Conservation (phyloP, 805 yeast species). For the Starmerella bombicola region DNA sequence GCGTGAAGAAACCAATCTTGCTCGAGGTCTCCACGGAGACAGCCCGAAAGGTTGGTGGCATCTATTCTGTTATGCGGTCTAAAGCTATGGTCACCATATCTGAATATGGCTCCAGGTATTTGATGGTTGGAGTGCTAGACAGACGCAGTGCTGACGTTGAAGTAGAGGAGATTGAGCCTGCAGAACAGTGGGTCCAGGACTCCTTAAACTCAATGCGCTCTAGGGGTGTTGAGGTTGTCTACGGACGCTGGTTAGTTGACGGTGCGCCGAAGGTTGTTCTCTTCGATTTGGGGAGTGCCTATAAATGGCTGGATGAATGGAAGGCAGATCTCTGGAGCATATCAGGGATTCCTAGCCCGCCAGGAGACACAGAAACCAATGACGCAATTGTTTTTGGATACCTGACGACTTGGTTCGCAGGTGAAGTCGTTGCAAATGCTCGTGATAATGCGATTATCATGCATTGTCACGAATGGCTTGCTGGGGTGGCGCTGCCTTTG, state of each 20-base stretch:
- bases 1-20: conserved; percentile 71
- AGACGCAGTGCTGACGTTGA: conserved; percentile 58
- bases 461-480: conserved; percentile 97
- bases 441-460: conserved; percentile 78
- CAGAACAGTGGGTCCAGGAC: conserved; percentile 39
- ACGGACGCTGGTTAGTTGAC: conserved; percentile 94
- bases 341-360: conserved; percentile 90
- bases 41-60: conserved; percentile 95
- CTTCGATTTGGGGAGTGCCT: conserved; percentile 73
- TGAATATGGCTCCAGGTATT: conserved; percentile 78
- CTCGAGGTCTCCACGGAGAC: conserved; percentile 96
- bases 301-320: conserved; percentile 71
- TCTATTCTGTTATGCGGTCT: conserved; percentile 89
- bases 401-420: conserved; percentile 91
- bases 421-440: conserved; percentile 80
- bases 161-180: conserved; percentile 53
- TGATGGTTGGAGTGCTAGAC: conserved; percentile 77
- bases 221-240: conserved; percentile 70
- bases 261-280: conserved; percentile 91
- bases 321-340: conserved; percentile 81
- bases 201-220: conserved; percentile 67
- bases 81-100: conserved; percentile 95
- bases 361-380: conserved; percentile 73
- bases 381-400: conserved; percentile 90
- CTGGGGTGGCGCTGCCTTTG: conserved; percentile 88